Percentiles rank a stretch among this genome's conserved stretches.
Evolutionary conservation across 2,329 filamentous ascomycete genomes (phyloP).

Genomic region (Penicillium sp.): DNA sequence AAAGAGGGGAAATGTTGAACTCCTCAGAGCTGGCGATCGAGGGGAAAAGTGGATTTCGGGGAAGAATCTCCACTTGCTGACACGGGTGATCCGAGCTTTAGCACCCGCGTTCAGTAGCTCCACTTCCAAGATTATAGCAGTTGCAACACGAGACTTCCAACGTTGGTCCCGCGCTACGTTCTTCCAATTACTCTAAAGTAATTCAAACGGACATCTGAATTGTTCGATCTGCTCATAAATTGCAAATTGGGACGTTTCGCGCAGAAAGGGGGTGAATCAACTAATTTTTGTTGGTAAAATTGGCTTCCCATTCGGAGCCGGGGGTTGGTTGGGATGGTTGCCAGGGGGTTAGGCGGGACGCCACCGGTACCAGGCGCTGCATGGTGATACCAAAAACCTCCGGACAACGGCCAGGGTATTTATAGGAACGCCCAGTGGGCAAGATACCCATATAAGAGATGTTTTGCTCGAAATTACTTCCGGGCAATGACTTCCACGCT

Average conservation of each 20-base stretch:
- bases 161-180: no score
- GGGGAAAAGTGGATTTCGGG: conserved; percentile 3
- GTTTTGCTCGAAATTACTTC: not conserved
- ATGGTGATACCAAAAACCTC: not conserved
- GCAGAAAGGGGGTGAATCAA: not conserved
- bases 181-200: not conserved
- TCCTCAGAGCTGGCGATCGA: not conserved
- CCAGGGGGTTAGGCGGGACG: not conserved
- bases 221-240: not conserved
- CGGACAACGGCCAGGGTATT: not conserved
- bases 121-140: not conserved
- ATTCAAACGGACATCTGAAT: no score
- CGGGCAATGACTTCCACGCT: conserved; percentile 18
- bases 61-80: not conserved
- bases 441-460: not conserved
- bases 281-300: not conserved
- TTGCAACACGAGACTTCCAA: no score
- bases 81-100: conserved; percentile 6
- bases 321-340: not conserved
- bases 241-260: not conserved
- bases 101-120: not conserved
- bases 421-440: not conserved
- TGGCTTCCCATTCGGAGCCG: not conserved
- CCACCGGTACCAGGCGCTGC: not conserved
- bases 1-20: not conserved